These are phyloP conservation scores for Chytriomyces sp. DNA, from an alignment of 192 early-diverging fungal species.

Conservation along the genomic window DNA sequence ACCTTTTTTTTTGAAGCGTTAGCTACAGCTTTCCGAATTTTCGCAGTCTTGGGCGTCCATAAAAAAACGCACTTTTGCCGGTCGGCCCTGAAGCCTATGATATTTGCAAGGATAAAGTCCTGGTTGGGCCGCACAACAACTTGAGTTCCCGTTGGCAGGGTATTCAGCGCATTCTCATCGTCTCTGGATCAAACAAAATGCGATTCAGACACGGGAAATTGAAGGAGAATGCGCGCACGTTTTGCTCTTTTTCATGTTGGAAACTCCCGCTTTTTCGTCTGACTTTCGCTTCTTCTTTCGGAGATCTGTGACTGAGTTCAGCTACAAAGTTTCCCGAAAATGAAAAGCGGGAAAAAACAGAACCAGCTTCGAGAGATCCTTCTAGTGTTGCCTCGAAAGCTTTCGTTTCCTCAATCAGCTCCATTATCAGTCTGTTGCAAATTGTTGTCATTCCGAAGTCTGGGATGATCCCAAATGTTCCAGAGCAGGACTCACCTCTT, in stretches of 20 bases:
- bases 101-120: slow-evolving; percentile 51
- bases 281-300: slow-evolving; percentile 34
- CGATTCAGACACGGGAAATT: slow-evolving; percentile 6
- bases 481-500: slow-evolving; percentile 14
- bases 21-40: neutral
- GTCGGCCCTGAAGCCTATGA: slow-evolving; percentile 44
- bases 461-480: neutral
- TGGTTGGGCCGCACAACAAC: slow-evolving; percentile 42
- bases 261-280: slow-evolving; percentile 26
- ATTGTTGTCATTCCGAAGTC: neutral
- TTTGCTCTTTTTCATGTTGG: slow-evolving; percentile 24
- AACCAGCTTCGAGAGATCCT: neutral
- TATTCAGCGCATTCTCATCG: neutral
- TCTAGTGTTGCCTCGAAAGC: neutral
- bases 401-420: neutral
- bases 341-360: neutral
- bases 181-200: neutral
- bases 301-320: slow-evolving; percentile 8
- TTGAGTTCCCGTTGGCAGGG: slow-evolving; percentile 10
- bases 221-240: neutral
- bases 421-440: neutral
- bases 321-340: neutral
- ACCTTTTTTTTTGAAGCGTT: slow-evolving; percentile 29
- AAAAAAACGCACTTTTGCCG: slow-evolving; percentile 34
- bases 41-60: neutral